A percentile compares a stretch with the other conserved stretches of the same genome.
These are phyloP conservation scores for Eucalyptus rudis DNA, from an alignment of 345 rosid genomes.

Conservation along the genomic window DNA sequence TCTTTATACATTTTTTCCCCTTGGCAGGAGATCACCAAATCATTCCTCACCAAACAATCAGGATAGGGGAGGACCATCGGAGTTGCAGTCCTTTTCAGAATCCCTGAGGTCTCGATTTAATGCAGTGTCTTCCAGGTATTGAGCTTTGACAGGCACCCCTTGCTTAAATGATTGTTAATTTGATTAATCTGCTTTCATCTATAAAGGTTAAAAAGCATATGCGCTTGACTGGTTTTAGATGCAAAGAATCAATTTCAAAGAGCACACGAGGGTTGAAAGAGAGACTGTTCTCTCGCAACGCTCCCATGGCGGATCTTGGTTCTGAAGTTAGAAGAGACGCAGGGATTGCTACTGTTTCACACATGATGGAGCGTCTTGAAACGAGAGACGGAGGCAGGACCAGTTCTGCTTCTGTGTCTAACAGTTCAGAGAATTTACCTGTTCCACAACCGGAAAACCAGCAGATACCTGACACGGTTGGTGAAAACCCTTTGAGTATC, in stretches of 20 bases:
- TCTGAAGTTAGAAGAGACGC: constrained; percentile 82
- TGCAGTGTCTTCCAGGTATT: constrained; percentile 70
- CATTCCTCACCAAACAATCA: constrained; percentile 51
- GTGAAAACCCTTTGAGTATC: neutral
- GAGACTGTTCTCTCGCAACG: constrained; percentile 71
- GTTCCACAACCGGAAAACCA: constrained; percentile 12
- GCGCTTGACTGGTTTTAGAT: constrained; percentile 20
- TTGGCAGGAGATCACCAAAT: constrained; percentile 28
- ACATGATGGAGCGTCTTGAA: constrained; percentile 78
- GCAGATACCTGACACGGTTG: neutral
- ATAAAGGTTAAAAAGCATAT: neutral
- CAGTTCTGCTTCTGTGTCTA: constrained; percentile 26
- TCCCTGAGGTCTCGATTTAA: constrained; percentile 61
- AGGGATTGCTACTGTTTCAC: constrained; percentile 80
- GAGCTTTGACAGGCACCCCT: neutral
- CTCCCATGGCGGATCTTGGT: constrained; percentile 54
- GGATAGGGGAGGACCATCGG: constrained; percentile 87
- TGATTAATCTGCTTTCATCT: neutral
- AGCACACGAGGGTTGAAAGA: constrained; percentile 94
- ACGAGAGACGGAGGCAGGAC: constrained; percentile 31
- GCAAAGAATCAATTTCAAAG: constrained; percentile 89
- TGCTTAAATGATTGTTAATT: neutral
- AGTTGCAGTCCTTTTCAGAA: constrained; percentile 78
- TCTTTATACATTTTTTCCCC: neutral
- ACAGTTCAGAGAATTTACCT: constrained; percentile 21